Evolutionary conservation across 148 eudicot species (phyloP), one percentile per base, ranked within the genome.

Genomic region (Heliosperma pusillum): DNA sequence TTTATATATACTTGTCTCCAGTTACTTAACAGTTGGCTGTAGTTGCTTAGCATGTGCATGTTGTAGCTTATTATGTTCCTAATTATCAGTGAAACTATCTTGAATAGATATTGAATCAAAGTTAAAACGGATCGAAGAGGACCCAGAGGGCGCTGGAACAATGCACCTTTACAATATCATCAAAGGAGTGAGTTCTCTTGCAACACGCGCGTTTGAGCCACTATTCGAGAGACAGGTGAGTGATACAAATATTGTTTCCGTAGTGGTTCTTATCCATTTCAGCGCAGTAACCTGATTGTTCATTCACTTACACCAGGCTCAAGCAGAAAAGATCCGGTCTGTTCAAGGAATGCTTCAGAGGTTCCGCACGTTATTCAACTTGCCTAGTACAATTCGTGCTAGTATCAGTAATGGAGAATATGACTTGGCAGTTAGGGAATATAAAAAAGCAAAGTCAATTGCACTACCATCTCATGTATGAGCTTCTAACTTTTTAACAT

Each of bases 261-360:
- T 4, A 47, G 4, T 47, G 8, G 4, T 68, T 73, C 10, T 67
- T 50, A 15, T 45, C 68, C 26, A 5, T 22, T 19, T 11, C 19
- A 16, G 27, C 22, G 53, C 50, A 10, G 27, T 81, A 77, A 55
- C 66, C 27, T 78, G 33, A 22, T 33, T 60, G 66, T 72, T 55
- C 55, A n/a, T 55, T 63, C 76, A 19, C 61, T 30, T 76, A 57
- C 86, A 75, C 78, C 65, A 96, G 99, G 99, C 99, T 45, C 97
- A 92, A 89, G 87, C 97, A 44, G 99, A 96, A 82, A 96, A 96
- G 88, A 92, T 96, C 69, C 89, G 99, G 82, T 93, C 99, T 71
- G 99, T 96, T 58, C 99, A 96, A 88, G 99, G 99, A 86, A 96
- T 92, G 97, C 97, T 96, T 76, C 99, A 96, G 87, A 89, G 99